Evolutionary conservation across 371 early-diverging fungal species (phyloP), one percentile per base, ranked within the genome.

Genomic region (Mortierella sp.): DNA sequence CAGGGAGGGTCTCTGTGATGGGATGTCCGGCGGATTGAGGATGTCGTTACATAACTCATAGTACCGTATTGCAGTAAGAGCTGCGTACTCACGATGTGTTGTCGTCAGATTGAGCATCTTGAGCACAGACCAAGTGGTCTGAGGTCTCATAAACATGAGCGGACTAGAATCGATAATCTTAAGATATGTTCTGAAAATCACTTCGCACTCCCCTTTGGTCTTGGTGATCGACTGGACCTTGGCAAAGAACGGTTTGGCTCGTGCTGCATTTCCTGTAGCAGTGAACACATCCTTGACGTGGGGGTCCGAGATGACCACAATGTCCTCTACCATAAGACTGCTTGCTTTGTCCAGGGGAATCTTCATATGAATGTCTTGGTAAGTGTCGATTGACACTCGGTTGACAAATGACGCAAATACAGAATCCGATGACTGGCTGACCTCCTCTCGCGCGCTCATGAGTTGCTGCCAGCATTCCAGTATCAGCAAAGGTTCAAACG

Each of bases 391-490:
- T 54, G 88, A 86, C 39, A 86, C 84, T 0, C 88, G 87, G 18
- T 84, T 83, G 0, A 87, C 72, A 2, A 82, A 54, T n/a, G 84
- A 76, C 5, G 83, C 54, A 48, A 84, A 78, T 42, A 87, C 65
- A 6, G 81, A 65, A 60, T 84, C 80, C 5, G 82, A 59, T 31
- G 88, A 78, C 13, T 64, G 47, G 2, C 79, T 59, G n/a, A 80
- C 71, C 48, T 91, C 88, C 53, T 94, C 94, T 39, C 87, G 86
- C 1, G 93, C 83, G 12, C 91, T 84, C 60, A 87, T 72, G 27
- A 96, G 67, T 62, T 94, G 94, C 65, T 88, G 83, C 95, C 96
- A 96, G 49, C 90, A 86, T 76, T 98, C 98, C 9, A 94, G 71
- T 18, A 95, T 61, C 45, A 95, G 55, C 45, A 98, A 68, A 0